Evolutionary conservation across 208 protist genomes (phyloP), one percentile per base, ranked within the genome.

Genomic region (Trichomonas vaginalis): DNA sequence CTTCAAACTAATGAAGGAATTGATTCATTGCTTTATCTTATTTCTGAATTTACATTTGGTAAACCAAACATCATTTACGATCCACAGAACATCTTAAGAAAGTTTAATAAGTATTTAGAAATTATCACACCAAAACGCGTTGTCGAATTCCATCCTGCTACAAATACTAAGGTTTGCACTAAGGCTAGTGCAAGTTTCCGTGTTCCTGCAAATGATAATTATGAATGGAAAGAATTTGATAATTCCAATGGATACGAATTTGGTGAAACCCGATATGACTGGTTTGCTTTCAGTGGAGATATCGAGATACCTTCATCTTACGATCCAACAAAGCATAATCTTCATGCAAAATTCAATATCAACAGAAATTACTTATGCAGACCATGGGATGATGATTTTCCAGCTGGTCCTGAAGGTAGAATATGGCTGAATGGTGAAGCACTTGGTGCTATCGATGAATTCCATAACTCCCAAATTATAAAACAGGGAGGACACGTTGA

Each of bases 391-490:
- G 86, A 92, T 39, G 86, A 92, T 56, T 92, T 40, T 39, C 86
- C 86, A 35, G 23, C 86, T 21, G 86, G 86, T 39, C 86, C 86
- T 35, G 86, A 92, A 92, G 86, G 86, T 51, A 92, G 86, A 92
- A 48, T 35, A 15, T 92, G 86, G 86, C 4, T 92, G 17, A 51
- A 92, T 51, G 37, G 17, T 0, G 39, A 37, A 14, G 15, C 45
- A 17, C 6, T 92, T 51, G 21, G 40, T 35, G 23, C 86, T 35
- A 48, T 92, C 45, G 86, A 92, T 39, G 21, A 35, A 15, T 92
- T 92, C 17, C 86, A 92, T 51, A 27, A 92, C 39, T 42, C 40
- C 14, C 8, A 42, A 39, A 39, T 92, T 12, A 48, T 88, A 6
- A 88, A 4, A 17, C 10, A 88, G 32, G 27, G 35, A 42, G 39